Conservation (phyloP, 2,329 filamentous ascomycete genomes). For the Xylaria multiplex region DNA sequence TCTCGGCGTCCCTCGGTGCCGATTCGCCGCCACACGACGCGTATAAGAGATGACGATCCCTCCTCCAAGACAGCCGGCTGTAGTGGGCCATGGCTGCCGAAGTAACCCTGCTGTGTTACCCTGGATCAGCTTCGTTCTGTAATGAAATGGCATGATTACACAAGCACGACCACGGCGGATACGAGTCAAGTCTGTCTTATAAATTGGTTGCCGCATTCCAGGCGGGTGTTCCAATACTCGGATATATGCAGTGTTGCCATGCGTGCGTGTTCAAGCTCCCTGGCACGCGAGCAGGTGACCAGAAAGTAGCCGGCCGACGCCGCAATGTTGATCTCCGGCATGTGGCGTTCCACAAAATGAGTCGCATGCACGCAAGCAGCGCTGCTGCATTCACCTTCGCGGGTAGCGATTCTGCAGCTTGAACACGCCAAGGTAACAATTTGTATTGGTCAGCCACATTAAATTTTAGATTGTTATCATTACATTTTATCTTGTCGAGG, state of each 20-base stretch:
- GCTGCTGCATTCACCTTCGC: slow-evolving; percentile 12
- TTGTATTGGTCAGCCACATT: slow-evolving; percentile 18
- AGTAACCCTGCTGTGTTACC: slow-evolving; percentile 21
- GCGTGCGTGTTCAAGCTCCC: slow-evolving; percentile 19
- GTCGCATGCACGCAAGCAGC: slow-evolving; percentile 12
- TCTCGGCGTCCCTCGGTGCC: slow-evolving; percentile 37
- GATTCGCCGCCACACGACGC: slow-evolving; percentile 34
- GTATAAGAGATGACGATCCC: slow-evolving; percentile 21
- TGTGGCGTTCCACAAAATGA: slow-evolving; percentile 19
- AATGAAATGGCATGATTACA: slow-evolving; percentile 30
- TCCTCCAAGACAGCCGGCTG: slow-evolving; percentile 16
- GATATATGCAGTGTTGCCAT: slow-evolving; percentile 33
- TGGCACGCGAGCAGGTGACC: slow-evolving; percentile 23
- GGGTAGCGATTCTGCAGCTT: not conserved
- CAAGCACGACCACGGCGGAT: slow-evolving; percentile 40
- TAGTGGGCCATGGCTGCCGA: slow-evolving; percentile 11
- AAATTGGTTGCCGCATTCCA: slow-evolving; percentile 13
- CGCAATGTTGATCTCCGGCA: slow-evolving; percentile 13
- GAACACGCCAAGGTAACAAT: not conserved
- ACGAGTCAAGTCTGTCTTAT: slow-evolving; percentile 36
- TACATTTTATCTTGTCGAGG: slow-evolving; percentile 12
- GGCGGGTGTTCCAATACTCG: slow-evolving; percentile 20
- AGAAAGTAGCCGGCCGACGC: not conserved
- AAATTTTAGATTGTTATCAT: slow-evolving; percentile 28
- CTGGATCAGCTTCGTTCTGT: not conserved